Conservation (phyloP, 164 flowering plant species). For the Berberis thunbergii region DNA sequence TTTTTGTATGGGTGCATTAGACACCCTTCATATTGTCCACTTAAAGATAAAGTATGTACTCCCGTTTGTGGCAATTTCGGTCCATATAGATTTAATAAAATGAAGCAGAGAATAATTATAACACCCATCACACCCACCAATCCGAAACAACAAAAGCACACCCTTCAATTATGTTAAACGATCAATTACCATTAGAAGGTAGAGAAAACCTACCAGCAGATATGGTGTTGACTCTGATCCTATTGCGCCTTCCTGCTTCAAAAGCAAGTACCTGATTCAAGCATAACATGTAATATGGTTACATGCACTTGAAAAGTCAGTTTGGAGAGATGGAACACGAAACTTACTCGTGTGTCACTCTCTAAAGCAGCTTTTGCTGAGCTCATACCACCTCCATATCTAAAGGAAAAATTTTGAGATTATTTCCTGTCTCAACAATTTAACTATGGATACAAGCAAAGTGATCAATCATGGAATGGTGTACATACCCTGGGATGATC, state of each 20-base stretch:
- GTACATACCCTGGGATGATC: conserved; percentile 80
- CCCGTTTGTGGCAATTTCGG: too few relatives aligned
- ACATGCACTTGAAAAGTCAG: too few relatives aligned
- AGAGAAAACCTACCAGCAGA: conserved; percentile 61
- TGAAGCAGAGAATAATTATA: too few relatives aligned
- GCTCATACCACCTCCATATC: conserved; percentile 99
- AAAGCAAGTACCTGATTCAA: conserved; percentile 79
- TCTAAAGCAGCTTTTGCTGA: conserved; percentile 98
- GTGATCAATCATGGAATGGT: not conserved
- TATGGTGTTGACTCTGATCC: conserved; percentile 80
- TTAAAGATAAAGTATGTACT: too few relatives aligned
- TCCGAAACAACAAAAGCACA: too few relatives aligned
- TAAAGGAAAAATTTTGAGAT: conserved; percentile 11
- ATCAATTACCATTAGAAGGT: not conserved
- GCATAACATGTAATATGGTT: not conserved
- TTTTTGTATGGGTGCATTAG: too few relatives aligned
- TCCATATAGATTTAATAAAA: too few relatives aligned
- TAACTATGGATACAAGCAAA: not conserved
- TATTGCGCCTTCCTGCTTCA: conserved; percentile 88
- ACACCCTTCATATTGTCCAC: too few relatives aligned
- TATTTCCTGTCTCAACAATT: not conserved
- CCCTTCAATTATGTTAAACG: not conserved
- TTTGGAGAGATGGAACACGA: not conserved
- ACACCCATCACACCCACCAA: not conserved
- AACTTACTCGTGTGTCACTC: conserved; percentile 80